These are phyloP conservation scores for Cicer chorassanicum DNA, from an alignment of 306 rosid genomes.

Conservation along the genomic window DNA sequence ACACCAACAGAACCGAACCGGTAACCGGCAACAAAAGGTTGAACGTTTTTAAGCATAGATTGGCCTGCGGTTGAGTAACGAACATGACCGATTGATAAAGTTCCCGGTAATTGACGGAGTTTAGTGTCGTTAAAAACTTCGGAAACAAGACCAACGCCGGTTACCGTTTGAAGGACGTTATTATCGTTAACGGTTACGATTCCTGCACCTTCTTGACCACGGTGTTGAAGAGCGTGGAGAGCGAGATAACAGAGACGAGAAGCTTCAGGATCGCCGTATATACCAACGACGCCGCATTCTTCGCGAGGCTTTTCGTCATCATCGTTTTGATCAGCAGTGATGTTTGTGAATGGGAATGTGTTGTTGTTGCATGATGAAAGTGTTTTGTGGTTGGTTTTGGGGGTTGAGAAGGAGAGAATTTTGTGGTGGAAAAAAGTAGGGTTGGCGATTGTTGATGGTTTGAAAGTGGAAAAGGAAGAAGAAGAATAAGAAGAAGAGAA, in stretches of 20 bases:
- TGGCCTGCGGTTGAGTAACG: conserved; percentile 87
- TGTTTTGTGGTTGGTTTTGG: conserved; percentile 22
- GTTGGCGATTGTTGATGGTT: not conserved
- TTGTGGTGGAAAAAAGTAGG: conserved; percentile 41
- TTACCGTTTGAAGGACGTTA: conserved; percentile 60
- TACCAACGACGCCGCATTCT: conserved; percentile 93
- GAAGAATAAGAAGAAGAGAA: not conserved
- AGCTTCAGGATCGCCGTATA: conserved; percentile 83
- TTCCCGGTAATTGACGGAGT: conserved; percentile 68
- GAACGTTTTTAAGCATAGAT: conserved; percentile 82
- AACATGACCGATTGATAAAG: conserved; percentile 78
- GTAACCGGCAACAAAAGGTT: conserved; percentile 87
- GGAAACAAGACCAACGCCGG: conserved; percentile 85
- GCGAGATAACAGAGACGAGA: conserved; percentile 76
- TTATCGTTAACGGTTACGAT: conserved; percentile 64
- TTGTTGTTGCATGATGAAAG: conserved; percentile 41
- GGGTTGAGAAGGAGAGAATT: conserved; percentile 21
- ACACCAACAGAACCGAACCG: conserved; percentile 88
- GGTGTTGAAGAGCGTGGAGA: conserved; percentile 94
- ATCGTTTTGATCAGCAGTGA: not conserved
- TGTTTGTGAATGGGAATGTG: not conserved
- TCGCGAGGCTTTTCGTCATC: conserved; percentile 83
- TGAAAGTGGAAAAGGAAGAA: conserved; percentile 26
- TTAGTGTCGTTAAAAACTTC: conserved; percentile 73
- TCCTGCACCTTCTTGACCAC: conserved; percentile 95